Base-by-base conservation (phyloP, 2,329 filamentous ascomycete genomes). In the Botrytis squamosa region DNA sequence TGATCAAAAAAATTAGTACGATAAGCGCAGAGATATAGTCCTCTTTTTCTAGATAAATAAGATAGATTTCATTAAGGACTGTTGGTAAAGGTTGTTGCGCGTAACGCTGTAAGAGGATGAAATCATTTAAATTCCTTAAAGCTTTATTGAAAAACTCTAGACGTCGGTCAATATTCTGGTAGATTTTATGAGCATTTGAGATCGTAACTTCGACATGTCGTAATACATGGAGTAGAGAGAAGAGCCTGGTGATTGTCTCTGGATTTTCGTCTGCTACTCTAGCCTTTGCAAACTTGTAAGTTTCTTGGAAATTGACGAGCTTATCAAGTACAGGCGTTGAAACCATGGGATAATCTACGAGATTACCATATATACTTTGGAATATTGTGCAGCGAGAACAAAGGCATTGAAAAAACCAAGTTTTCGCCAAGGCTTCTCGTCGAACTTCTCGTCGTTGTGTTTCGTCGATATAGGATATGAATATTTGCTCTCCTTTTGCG, bases 381-480 rank as follows among this genome's bases (percentile, higher is more conserved):
- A 22, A 36, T 18, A 9, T 8, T 20, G 20, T 69, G 22, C 71
- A 72, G 25, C 64, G 38, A 55, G 33, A 25, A 67, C 72, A 74
- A 18, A 18, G 22, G 29, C 73, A 73, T 36, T 62, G 52, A 29
- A 73, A 73, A 59, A 68, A 73, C 71, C 70, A 74, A 29, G 57
- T 69, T 18, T 73, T 33, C 9, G 57, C 55, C 33, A 74, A 49
- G 36, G 49, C 29, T 16, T 40, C 68, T 44, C 49, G 59, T n/a
- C 77, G 74, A 9, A 70, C 42, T 40, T 75, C 69, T 14, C 72
- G 63, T 10, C 64, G 57, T 33, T 74, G 46, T 40, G 33, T 79
- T 83, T 74, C 81, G 87, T 89, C 88, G 52, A 89, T 87, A 76
- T 91, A 91, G 1, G 88, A 89, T 49, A 91, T 89, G 73, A 86